Evolutionary conservation across 805 yeast genomes (phyloP).

Genomic region (Candida saitoana): DNA sequence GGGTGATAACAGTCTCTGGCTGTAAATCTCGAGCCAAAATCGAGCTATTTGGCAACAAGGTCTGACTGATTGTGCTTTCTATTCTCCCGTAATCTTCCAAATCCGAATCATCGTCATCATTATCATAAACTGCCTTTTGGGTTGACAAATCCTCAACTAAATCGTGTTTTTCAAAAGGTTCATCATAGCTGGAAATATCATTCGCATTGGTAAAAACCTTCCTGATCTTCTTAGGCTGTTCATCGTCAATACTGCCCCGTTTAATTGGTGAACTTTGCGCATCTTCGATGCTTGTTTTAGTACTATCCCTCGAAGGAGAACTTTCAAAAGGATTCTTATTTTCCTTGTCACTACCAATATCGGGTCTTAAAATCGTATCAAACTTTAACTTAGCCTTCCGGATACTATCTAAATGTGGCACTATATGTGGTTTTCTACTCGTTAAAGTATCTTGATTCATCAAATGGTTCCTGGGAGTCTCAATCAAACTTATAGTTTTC

Average conservation of each 20-base stretch:
- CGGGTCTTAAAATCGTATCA: constrained; percentile 9
- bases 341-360: constrained; percentile 11
- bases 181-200: constrained; percentile 12
- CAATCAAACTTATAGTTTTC: constrained; percentile 7
- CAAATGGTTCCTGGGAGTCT: constrained; percentile 10
- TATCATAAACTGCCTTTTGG: constrained; percentile 15
- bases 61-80: constrained; percentile 18
- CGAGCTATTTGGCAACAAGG: constrained; percentile 13
- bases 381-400: constrained; percentile 14
- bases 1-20: constrained; percentile 15
- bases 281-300: constrained; percentile 2
- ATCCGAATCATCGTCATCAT: constrained; percentile 22
- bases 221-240: constrained; percentile 15
- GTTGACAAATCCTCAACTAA: constrained; percentile 16
- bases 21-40: constrained; percentile 9
- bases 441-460: constrained; percentile 2
- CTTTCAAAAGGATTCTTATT: constrained; percentile 15
- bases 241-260: constrained; percentile 4
- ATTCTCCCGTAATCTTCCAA: constrained; percentile 20
- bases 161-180: constrained; percentile 21
- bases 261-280: constrained; percentile 6
- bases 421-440: constrained; percentile 12
- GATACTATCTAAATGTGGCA: constrained; percentile 17
- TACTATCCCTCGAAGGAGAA: constrained; percentile 11
- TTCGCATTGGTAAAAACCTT: constrained; percentile 19